Percentiles rank a stretch among this genome's conserved stretches.
phyloP scores from a whole-genome alignment of 1,284 basidiomycete genomes.

The Tetrapyrgos nigripes region DNA sequence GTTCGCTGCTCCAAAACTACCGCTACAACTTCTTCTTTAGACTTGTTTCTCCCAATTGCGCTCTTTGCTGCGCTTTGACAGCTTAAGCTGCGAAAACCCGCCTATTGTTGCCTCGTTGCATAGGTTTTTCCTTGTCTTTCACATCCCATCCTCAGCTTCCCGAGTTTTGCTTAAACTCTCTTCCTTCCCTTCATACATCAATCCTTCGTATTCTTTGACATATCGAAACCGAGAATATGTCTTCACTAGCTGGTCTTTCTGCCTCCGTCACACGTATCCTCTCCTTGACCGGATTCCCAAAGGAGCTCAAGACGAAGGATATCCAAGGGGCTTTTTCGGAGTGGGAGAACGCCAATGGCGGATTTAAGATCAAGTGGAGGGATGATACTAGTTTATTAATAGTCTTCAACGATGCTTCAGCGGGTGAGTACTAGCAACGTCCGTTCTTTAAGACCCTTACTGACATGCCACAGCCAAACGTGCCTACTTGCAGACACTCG shows the following conservation, averaged over 20 bases:
- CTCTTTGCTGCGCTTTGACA: neutral
- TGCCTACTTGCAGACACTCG: conserved; percentile 89
- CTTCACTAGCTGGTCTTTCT: conserved; percentile 80
- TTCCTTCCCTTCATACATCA: neutral
- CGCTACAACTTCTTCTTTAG: conserved; percentile 12
- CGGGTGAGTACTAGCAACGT: conserved; percentile 62
- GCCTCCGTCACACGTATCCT: conserved; percentile 97
- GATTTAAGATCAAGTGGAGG: conserved; percentile 99
- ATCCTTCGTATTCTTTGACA: neutral
- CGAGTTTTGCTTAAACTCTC: neutral
- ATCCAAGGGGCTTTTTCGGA: conserved; percentile 91
- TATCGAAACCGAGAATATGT: conserved; percentile 14
- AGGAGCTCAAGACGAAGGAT: conserved; percentile 97
- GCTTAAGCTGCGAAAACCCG: neutral
- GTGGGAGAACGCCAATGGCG: conserved; percentile 87
- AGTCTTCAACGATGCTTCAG: conserved; percentile 88
- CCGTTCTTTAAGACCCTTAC: conserved; percentile 16
- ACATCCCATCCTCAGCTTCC: neutral
- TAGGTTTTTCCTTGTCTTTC: neutral
- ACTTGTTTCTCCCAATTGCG: conserved; percentile 3
- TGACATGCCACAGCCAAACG: conserved; percentile 70
- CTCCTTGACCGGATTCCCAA: conserved; percentile 88
- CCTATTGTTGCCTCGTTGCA: neutral
- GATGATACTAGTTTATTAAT: conserved; percentile 96
- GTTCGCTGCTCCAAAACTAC: conserved; percentile 2